These are phyloP conservation scores for Durio zibethinus DNA, from an alignment of 345 rosid species.

Conservation along the genomic window DNA sequence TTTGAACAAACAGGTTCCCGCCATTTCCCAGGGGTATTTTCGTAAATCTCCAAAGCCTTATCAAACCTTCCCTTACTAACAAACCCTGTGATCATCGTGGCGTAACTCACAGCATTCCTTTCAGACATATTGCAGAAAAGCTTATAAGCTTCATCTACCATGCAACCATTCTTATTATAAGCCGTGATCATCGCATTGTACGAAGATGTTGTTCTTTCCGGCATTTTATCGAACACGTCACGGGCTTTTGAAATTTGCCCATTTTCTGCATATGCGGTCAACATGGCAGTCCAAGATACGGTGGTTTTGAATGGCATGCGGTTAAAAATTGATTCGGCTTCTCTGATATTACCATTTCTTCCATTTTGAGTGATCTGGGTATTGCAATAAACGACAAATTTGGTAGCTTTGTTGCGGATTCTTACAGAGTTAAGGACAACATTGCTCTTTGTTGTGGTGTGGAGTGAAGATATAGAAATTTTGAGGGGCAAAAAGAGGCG, in stretches of 20 bases:
- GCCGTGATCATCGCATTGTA: constrained; percentile 85
- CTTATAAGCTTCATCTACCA: constrained; percentile 36
- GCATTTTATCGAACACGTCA: constrained; percentile 69
- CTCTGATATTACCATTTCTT: constrained; percentile 44
- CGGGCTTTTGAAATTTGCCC: constrained; percentile 52
- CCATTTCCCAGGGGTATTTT: constrained; percentile 39
- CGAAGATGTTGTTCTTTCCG: constrained; percentile 48
- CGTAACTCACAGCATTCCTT: constrained; percentile 57
- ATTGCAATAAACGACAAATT: constrained; percentile 49
- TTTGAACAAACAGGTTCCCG: constrained; percentile 72
- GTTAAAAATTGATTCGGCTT: constrained; percentile 57
- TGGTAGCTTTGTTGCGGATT: constrained; percentile 8
- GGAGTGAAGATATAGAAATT: neutral
- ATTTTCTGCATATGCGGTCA: constrained; percentile 55
- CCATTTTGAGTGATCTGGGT: constrained; percentile 62
- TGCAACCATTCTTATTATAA: constrained; percentile 41
- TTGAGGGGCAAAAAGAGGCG: neutral
- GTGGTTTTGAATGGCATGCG: constrained; percentile 52
- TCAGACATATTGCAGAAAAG: constrained; percentile 46
- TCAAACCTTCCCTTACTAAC: constrained; percentile 53
- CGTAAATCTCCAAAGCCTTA: constrained; percentile 47
- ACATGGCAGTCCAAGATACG: constrained; percentile 78
- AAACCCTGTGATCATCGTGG: constrained; percentile 71
- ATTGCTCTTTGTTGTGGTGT: neutral
- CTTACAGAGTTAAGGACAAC: neutral